Evolutionary conservation across 2,329 filamentous ascomycete genomes (phyloP), one percentile per base, ranked within the genome.

Genomic region (Neospermospora avenae): DNA sequence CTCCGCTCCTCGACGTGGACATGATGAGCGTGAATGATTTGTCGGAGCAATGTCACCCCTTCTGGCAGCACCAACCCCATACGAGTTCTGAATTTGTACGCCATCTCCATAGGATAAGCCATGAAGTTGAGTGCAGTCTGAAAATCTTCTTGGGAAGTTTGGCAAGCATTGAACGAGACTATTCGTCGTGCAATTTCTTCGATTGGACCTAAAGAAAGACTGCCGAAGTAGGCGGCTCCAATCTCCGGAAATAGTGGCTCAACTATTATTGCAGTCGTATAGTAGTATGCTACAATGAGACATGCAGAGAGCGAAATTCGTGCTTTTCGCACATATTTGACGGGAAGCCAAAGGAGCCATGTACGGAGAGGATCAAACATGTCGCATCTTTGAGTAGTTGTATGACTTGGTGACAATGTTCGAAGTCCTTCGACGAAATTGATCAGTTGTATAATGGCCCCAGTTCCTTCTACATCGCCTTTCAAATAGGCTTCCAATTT

Each of bases 281-380:
- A 98, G 74, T 96, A 91, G 72, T 98, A 90, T 11, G 92, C 90
- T 57, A 98, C 86, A 63, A 96, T 87, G 55, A 96, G 81, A 66
- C 97, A 81, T 1, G 91, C 88, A 61, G 85, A 90, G 24, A 90
- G 83, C 65, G 93, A 91, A 35, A 85, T 84, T 55, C 88, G 85
- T 49, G 87, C 88, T 65, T 87, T 85, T 72, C 93, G 88, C 25
- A 97, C 81, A 68, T 93, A 88, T 66, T 87, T 86, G 35, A 96
- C 87, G 0, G 95, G 95, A 58, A 96, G 85, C 92, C 93, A 98
- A 76, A 98, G 96, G 14, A 98, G 84, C 92, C 93, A 97, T 67
- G 90, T 90, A 57, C 93, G 84, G 60, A 99, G 82, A 10, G 91
- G 88, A 65, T 96, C 93, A 11, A 98, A 84, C 65, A 93, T 89